Evolutionary conservation across 169 alveolate genomes (phyloP).

Genomic region (Neospora caninum): DNA sequence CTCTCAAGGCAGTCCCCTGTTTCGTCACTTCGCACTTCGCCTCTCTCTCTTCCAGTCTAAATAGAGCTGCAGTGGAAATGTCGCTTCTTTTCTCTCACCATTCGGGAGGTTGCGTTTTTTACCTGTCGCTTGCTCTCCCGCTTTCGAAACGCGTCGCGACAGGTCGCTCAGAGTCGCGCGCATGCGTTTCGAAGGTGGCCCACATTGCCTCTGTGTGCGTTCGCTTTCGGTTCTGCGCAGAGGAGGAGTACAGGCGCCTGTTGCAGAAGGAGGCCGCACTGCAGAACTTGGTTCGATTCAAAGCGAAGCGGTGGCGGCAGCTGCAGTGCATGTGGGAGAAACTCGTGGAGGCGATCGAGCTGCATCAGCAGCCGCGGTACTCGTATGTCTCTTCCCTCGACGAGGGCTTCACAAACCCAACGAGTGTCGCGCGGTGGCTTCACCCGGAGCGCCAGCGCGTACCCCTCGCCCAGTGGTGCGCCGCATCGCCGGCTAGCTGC

Average conservation of each 20-base stretch:
- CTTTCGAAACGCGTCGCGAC: too few relatives aligned
- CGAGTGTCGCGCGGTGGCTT: not conserved
- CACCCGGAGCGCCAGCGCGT: not conserved
- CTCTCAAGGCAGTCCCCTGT: too few relatives aligned
- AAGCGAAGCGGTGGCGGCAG: conserved; percentile 6
- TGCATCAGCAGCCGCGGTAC: not conserved
- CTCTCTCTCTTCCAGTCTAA: too few relatives aligned
- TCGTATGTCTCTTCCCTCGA: not conserved
- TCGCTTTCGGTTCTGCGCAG: not conserved
- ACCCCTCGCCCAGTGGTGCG: not conserved
- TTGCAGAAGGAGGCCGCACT: not conserved
- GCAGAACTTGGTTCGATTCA: not conserved
- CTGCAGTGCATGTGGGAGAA: conserved; percentile 9
- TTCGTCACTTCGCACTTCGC: too few relatives aligned
- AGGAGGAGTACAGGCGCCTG: not conserved
- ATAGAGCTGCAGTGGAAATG: too few relatives aligned
- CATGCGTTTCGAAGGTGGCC: too few relatives aligned
- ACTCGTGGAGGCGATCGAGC: not conserved
- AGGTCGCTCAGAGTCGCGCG: too few relatives aligned
- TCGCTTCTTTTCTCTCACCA: too few relatives aligned
- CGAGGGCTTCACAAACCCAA: not conserved
- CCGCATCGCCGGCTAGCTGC: not conserved
- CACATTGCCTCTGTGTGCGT: too few relatives aligned
- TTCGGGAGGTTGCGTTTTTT: too few relatives aligned
- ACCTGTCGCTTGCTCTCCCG: too few relatives aligned